These are phyloP conservation scores for Scedosporium boydii DNA, from an alignment of 2,329 filamentous ascomycete genomes.

Conservation along the genomic window DNA sequence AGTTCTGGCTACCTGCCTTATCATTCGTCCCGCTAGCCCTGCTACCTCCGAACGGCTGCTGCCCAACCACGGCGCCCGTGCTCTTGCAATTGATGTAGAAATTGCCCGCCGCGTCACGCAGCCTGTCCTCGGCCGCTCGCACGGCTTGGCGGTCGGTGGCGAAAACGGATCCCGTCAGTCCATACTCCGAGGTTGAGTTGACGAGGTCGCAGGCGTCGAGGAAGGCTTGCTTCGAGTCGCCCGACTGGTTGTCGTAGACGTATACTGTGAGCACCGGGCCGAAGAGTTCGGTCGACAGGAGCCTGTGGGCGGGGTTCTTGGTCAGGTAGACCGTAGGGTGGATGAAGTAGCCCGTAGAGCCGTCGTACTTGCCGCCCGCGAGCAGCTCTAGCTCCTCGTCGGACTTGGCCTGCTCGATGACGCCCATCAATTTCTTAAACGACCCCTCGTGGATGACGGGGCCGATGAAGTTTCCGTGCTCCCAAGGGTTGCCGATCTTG, in stretches of 20 bases:
- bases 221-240: conserved; percentile 43
- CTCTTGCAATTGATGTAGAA: conserved; percentile 84
- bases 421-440: conserved; percentile 69
- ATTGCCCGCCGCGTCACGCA: conserved; percentile 68
- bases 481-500: conserved; percentile 57
- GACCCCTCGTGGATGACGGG: conserved; percentile 76
- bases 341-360: conserved; percentile 71
- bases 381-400: conserved; percentile 66
- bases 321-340: conserved; percentile 75
- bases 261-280: conserved; percentile 67
- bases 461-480: conserved; percentile 73
- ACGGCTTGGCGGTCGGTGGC: conserved; percentile 58
- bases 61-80: conserved; percentile 62
- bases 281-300: conserved; percentile 73
- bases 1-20: conserved; percentile 58
- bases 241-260: conserved; percentile 62
- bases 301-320: conserved; percentile 61
- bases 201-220: conserved; percentile 50
- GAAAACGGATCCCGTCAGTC: conserved; percentile 68
- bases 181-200: conserved; percentile 67
- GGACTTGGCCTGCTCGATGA: conserved; percentile 71
- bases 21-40: conserved; percentile 63
- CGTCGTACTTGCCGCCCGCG: conserved; percentile 68
- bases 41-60: conserved; percentile 63
- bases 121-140: conserved; percentile 57